Percentiles rank a stretch among this genome's conserved stretches.
phyloP scores from a whole-genome alignment of 2,329 filamentous ascomycete genomes.

The Monosporascus sp. region DNA sequence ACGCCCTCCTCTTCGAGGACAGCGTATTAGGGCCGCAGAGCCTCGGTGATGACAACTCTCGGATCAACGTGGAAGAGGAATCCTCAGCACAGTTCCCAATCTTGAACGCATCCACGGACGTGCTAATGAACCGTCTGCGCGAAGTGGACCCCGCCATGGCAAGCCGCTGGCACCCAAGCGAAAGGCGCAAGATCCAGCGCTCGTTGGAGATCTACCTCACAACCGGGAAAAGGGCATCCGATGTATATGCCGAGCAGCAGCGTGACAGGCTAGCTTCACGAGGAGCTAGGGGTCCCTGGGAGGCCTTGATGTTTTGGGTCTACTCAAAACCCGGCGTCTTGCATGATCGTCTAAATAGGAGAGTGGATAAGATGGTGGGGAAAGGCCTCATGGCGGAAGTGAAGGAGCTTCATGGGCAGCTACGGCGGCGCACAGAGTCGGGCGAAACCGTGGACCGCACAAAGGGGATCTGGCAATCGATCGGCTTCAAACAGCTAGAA shows the following conservation, averaged over 20 bases:
- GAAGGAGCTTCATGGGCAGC: conserved; percentile 37
- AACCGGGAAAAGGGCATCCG: conserved; percentile 75
- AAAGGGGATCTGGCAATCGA: conserved; percentile 91
- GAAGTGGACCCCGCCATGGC: conserved; percentile 89
- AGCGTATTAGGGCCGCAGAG: conserved; percentile 45
- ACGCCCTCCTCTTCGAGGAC: conserved; percentile 79
- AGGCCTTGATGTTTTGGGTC: conserved; percentile 78
- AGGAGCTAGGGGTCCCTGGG: conserved; percentile 32
- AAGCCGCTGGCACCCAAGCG: conserved; percentile 87
- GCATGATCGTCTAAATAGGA: conserved; percentile 63
- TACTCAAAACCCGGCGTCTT: conserved; percentile 67
- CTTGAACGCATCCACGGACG: conserved; percentile 63
- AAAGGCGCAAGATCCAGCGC: conserved; percentile 80
- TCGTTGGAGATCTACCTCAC: conserved; percentile 86
- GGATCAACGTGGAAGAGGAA: conserved; percentile 26
- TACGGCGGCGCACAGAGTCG: conserved; percentile 27
- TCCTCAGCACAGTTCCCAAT: conserved; percentile 57
- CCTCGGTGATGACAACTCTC: conserved; percentile 29
- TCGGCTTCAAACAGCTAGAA: conserved; percentile 89
- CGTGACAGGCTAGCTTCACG: conserved; percentile 24
- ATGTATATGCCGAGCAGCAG: conserved; percentile 79
- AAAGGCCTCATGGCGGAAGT: conserved; percentile 46
- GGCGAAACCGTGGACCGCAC: conserved; percentile 62
- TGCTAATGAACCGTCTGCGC: conserved; percentile 65
- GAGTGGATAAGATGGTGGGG: conserved; percentile 80